Evolutionary conservation across 441 rosid species (phyloP).

Genomic region (Aquilaria agallochum): DNA sequence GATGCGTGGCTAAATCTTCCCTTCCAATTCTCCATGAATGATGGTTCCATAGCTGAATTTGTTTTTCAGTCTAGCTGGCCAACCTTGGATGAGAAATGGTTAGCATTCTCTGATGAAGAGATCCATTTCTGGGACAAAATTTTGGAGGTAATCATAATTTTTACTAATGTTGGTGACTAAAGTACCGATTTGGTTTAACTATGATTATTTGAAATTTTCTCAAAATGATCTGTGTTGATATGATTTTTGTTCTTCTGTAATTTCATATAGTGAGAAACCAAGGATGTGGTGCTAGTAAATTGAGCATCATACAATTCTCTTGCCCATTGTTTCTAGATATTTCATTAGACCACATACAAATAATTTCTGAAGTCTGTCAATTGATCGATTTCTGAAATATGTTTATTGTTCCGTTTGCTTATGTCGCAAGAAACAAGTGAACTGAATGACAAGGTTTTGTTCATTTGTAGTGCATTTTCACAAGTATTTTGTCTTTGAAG

Average conservation of each 20-base stretch:
- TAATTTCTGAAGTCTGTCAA: too few relatives aligned
- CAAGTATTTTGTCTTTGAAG: too few relatives aligned
- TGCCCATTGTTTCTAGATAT: too few relatives aligned
- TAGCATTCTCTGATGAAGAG: slow-evolving; percentile 63
- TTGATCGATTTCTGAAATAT: too few relatives aligned
- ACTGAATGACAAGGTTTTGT: too few relatives aligned
- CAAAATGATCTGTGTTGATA: not conserved
- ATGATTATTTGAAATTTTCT: not conserved
- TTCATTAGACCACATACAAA: too few relatives aligned
- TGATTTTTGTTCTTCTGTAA: not conserved
- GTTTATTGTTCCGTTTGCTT: too few relatives aligned
- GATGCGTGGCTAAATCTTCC: slow-evolving; percentile 98
- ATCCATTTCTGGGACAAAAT: slow-evolving; percentile 72
- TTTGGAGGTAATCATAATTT: slow-evolving; percentile 60
- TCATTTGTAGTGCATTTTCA: too few relatives aligned
- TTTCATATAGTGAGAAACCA: not conserved
- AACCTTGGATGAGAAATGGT: slow-evolving; percentile 55
- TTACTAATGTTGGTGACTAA: not conserved
- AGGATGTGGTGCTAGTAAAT: too few relatives aligned
- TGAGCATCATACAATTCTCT: too few relatives aligned
- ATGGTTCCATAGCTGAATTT: slow-evolving; percentile 64
- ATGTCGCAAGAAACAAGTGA: too few relatives aligned
- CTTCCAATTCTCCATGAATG: slow-evolving; percentile 42
- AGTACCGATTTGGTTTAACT: not conserved
- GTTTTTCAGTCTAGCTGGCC: slow-evolving; percentile 97